Evolutionary conservation across 2,329 filamentous ascomycete species (phyloP), one percentile per base, ranked within the genome.

Genomic region (Aureobasidium sp.): DNA sequence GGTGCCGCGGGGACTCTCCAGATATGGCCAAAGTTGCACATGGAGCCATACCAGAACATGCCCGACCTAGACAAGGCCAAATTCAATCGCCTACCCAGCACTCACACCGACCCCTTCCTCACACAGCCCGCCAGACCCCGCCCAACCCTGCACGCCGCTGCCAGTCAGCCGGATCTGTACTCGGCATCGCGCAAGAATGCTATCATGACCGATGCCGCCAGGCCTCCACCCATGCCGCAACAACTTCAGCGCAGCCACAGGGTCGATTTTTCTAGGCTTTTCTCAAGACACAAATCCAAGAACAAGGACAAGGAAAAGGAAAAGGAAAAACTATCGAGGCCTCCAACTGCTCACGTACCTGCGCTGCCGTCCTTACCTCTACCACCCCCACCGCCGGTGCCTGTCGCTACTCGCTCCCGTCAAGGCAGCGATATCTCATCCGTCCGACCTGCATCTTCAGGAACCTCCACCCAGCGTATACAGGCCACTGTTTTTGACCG

Each of bases 161-260:
- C 41, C 49, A 59, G 59, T 29, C 54, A 54, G 14, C 51, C 59
- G 9, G 47, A 51, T 29, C 29, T 62, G 27, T 34, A 62, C 21
- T 39, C 69, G 13, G 69, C 70, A 69, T 68, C 69, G 27, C 68
- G 70, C 69, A 27, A 69, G 69, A 39, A 68, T 64, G 25, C 66
- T 63, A 53, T 53, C 32, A 32, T 32, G 51, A 61, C 45, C 64
- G 59, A 57, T 16, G 39, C 60, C n/a, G 37, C 47, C 14, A 14
- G 27, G 2, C 54, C 54, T 44, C 54, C 54, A 34, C 54, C 54
- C n/a, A 21, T 51, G 13, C 59, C 47, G 14, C 57, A 60, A 29
- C n/a, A 41, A 11, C 39, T 42, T 29, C 54, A 58, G 21, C 59
- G 59, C 42, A 55, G 59, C 59, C 53, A 58, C 41, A 44, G 42